Base-by-base conservation (phyloP, 441 rosid species). In the California macrophylla region DNA sequence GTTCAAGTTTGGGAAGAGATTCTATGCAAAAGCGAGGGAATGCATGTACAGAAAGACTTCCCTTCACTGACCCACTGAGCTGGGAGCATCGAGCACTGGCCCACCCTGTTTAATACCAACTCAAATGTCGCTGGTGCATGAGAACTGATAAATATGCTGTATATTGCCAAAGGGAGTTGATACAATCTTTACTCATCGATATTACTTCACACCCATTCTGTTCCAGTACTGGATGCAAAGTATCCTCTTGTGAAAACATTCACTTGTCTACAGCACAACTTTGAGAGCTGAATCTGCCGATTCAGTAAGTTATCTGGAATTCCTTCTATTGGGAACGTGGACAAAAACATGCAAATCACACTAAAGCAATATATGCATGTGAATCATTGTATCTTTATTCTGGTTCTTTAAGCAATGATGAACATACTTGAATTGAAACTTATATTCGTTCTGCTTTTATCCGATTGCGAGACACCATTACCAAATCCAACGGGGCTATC, bases 201-300 rank as follows among this genome's bases (percentile, higher is more conserved):
- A 54, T 21, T 1, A 21, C 26, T 20, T 54, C 24, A 54, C 28
- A 54, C 8, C 62, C 62, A 54, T 54, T 54, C 62, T 54, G 20
- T 1, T 54, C 26, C 62, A 20, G 9, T 56, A 7, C 0, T 56
- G 12, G 10, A 10, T 10, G 29, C 28, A 56, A 47, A 56, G 15
- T 56, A 23, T 28, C 5, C 62, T 56, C 12, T 1, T 7, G 1
- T 20, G 62, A 7, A 28, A 61, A 61, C 36, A 25, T 26, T 61
- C 9, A 28, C 32, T 25, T 25, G 66, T 2, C 12, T 28, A n/a
- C 4, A 24, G 66, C 8, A 3, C 3, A 10, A 61, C 32, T 61
- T 26, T 61, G 36, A 61, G 28, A 4, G 66, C 66, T 26, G 34
- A 61, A 61, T 25, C 66, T 61, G 66, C 28, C 26, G 34, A 61